Evolutionary conservation across 805 yeast genomes (phyloP).

Genomic region (Pichia ethanolica): DNA sequence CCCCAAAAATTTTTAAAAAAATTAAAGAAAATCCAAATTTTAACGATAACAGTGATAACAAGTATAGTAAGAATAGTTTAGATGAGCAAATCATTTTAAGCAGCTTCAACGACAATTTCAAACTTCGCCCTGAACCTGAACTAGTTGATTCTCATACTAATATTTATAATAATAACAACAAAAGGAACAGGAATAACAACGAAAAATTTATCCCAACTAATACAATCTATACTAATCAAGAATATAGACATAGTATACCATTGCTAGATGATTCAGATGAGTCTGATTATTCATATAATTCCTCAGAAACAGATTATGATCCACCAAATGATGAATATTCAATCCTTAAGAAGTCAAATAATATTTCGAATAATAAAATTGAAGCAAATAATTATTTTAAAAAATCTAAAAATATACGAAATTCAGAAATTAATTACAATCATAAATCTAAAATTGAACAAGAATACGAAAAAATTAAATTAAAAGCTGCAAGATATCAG

Average conservation of each 20-base stretch:
- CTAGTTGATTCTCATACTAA: not conserved
- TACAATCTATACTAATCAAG: too few relatives aligned
- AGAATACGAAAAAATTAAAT: slow-evolving; percentile 6
- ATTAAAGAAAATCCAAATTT: not conserved
- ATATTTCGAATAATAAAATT: not conserved
- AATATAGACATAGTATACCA: too few relatives aligned
- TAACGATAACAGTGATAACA: not conserved
- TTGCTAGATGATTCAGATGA: too few relatives aligned
- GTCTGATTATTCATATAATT: too few relatives aligned
- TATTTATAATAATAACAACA: not conserved
- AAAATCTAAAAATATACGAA: not conserved
- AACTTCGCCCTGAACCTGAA: slow-evolving; percentile 9
- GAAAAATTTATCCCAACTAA: too few relatives aligned
- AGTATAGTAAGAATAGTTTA: too few relatives aligned
- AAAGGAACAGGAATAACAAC: too few relatives aligned
- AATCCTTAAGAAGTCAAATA: too few relatives aligned
- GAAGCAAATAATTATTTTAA: not conserved
- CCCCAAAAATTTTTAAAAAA: slow-evolving; percentile 1
- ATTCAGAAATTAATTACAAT: not conserved
- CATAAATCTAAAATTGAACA: slow-evolving; percentile 5
- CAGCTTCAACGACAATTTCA: not conserved
- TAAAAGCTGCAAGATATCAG: slow-evolving; percentile 4
- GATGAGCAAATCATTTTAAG: too few relatives aligned
- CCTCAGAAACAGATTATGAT: too few relatives aligned
- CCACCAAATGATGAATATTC: too few relatives aligned